These are phyloP conservation scores for Calocera cornea DNA, from an alignment of 768 basidiomycete species.

Conservation along the genomic window DNA sequence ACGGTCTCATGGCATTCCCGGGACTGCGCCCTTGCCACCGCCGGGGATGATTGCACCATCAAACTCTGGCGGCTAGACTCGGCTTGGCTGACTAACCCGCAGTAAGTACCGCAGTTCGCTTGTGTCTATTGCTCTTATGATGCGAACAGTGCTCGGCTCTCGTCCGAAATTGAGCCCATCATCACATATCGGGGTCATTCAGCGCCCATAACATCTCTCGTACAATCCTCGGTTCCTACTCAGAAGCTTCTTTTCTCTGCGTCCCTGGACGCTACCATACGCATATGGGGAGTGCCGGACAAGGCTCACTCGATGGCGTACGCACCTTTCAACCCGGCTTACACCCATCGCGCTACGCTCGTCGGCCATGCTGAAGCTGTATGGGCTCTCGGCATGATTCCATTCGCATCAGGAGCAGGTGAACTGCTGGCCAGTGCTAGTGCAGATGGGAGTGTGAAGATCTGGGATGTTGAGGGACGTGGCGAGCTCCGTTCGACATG, in stretches of 20 bases:
- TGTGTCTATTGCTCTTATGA: slow-evolving; percentile 12
- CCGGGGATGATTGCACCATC: slow-evolving; percentile 87
- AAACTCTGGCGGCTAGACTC: slow-evolving; percentile 92
- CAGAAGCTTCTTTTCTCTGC: slow-evolving; percentile 76
- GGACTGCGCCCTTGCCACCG: slow-evolving; percentile 77
- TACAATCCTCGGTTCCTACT: slow-evolving; percentile 48
- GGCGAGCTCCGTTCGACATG: slow-evolving; percentile 58
- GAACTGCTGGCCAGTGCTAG: slow-evolving; percentile 70
- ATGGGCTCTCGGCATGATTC: slow-evolving; percentile 83
- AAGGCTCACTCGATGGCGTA: slow-evolving; percentile 67
- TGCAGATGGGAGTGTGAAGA: slow-evolving; percentile 82
- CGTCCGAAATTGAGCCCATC: slow-evolving; percentile 84
- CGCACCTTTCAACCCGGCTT: slow-evolving; percentile 72
- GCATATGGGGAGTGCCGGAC: slow-evolving; percentile 74
- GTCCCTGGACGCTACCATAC: slow-evolving; percentile 84
- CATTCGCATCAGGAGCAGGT: slow-evolving; percentile 43
- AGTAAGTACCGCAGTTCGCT: slow-evolving; percentile 12
- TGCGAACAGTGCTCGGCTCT: slow-evolving; percentile 42
- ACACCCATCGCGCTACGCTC: slow-evolving; percentile 54
- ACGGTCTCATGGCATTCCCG: slow-evolving; percentile 80
- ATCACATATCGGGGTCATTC: slow-evolving; percentile 90
- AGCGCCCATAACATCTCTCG: slow-evolving; percentile 73
- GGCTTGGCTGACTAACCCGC: slow-evolving; percentile 19
- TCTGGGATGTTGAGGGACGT: slow-evolving; percentile 74
- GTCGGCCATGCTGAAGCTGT: slow-evolving; percentile 92